Conservation (phyloP, 345 rosid genomes). For the Moringa oleifera region DNA sequence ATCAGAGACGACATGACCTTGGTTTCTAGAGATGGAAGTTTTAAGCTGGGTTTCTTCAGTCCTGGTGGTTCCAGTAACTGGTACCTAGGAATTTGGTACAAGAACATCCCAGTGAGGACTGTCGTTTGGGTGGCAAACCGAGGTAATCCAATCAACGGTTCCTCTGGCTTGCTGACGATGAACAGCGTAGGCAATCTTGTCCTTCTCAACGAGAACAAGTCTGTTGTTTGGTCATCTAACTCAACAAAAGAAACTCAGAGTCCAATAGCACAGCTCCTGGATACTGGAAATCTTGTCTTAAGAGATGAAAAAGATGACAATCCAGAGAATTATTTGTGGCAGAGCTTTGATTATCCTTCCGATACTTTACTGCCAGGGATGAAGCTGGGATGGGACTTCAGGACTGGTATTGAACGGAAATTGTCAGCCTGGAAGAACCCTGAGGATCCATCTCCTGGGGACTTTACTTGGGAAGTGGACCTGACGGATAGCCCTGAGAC, state of each 20-base stretch:
- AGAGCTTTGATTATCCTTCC: slow-evolving; percentile 39
- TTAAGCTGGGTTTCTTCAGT: slow-evolving; percentile 63
- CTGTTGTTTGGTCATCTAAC: slow-evolving; percentile 35
- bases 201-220: slow-evolving; percentile 11
- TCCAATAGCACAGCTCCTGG: slow-evolving; percentile 25
- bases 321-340: slow-evolving; percentile 28
- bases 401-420: neutral
- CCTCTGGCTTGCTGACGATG: slow-evolving; percentile 21
- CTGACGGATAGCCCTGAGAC: slow-evolving; percentile 18
- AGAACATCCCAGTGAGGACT: neutral
- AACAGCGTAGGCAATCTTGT: slow-evolving; percentile 29
- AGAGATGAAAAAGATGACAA: slow-evolving; percentile 3
- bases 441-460: slow-evolving; percentile 29
- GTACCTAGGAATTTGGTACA: slow-evolving; percentile 2
- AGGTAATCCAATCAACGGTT: slow-evolving; percentile 15
- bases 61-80: slow-evolving; percentile 13
- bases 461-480: slow-evolving; percentile 19
- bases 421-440: slow-evolving; percentile 17
- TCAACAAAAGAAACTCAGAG: slow-evolving; percentile 9
- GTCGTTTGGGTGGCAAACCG: slow-evolving; percentile 14
- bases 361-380: slow-evolving; percentile 29
- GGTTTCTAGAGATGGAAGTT: slow-evolving; percentile 23
- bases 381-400: slow-evolving; percentile 13
- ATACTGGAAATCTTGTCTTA: slow-evolving; percentile 45
- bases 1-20: slow-evolving; percentile 47